phyloP scores from a whole-genome alignment of 2,329 filamentous ascomycete species.

The Chrysoporthe cubensis region DNA sequence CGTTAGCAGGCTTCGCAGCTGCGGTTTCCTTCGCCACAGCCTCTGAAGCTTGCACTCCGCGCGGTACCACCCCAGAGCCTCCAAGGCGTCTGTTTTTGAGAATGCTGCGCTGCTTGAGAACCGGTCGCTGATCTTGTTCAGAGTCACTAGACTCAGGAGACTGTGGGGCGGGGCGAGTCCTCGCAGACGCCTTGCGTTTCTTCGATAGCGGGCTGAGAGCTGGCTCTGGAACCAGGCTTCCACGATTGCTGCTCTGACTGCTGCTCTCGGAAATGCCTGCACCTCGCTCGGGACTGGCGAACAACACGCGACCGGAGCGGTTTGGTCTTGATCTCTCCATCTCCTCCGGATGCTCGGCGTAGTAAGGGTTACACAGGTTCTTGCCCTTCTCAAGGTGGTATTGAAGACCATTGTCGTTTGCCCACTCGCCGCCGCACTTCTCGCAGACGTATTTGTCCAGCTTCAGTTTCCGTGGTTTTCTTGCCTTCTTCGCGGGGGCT shows the following conservation, averaged over 20 bases:
- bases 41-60: constrained; percentile 25
- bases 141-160: not conserved
- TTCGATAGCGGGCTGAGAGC: not conserved
- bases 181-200: constrained; percentile 6
- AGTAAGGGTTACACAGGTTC: constrained; percentile 57
- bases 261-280: not conserved
- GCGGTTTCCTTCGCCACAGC: constrained; percentile 22
- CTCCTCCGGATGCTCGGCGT: constrained; percentile 37
- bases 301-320: constrained; percentile 1
- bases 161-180: not conserved
- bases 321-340: constrained; percentile 28
- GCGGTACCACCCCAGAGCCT: constrained; percentile 14
- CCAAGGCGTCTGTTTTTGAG: constrained; percentile 15
- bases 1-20: constrained; percentile 5
- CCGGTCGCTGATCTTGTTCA: constrained; percentile 16
- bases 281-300: constrained; percentile 14
- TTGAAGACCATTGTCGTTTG: constrained; percentile 61
- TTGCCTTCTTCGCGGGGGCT: constrained; percentile 7
- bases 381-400: constrained; percentile 62
- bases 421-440: constrained; percentile 59
- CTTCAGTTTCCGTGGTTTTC: constrained; percentile 8
- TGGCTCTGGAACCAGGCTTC: constrained; percentile 8
- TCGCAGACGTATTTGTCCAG: constrained; percentile 44
- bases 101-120: constrained; percentile 22
- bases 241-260: constrained; percentile 2